Evolutionary conservation across 2,329 filamentous ascomycete genomes (phyloP), one percentile per base, ranked within the genome.

Genomic region (Sordariomycetes sp.): DNA sequence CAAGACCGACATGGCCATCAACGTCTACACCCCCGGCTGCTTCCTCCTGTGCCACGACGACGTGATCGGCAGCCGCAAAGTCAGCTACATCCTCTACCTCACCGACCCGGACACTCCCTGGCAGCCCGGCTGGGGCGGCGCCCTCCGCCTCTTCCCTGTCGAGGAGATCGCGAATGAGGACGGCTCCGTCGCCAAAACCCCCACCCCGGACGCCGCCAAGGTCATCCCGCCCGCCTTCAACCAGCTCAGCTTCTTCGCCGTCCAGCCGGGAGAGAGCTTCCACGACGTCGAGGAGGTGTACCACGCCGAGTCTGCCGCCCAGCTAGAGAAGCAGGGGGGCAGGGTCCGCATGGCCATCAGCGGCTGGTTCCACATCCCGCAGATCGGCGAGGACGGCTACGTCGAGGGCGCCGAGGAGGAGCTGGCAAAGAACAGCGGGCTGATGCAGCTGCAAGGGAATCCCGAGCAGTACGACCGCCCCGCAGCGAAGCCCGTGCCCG

Each of bases 1-100:
- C 71, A 99, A 97, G 79, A 97, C 94, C 20, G 94, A 99, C 72
- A 96, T 99, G 91, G 94, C 94, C 60, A 96, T 99, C 78, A 99
- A 99, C 69, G 86, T 99, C 55, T 99, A 99, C 72, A 97, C 91
- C 0, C 93, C 94, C 5, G 93, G 94, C 48, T 97, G 93, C 69
- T 96, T 95, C 71, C 80, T 99, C 28, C 79, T 99, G 34, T 97
- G 94, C 73, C 94, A 99, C 68, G 94, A 99, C 77, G 94, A 99
- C 73, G 94, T 99, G 61, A 99, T 99, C 71, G 94, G 94, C n/a
- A 96, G 88, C 68, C 83, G 94, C 61, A 86, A 92, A 63, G 87
- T 99, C 66, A 97, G 92, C 78, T 99, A 97, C 72, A 99, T 99
- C 64, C 79, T 99, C 60, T 99, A 99, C 71, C 78, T 99, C 61